These are phyloP conservation scores for Phialocephala subalpina DNA, from an alignment of 2,329 filamentous ascomycete species.

Conservation along the genomic window DNA sequence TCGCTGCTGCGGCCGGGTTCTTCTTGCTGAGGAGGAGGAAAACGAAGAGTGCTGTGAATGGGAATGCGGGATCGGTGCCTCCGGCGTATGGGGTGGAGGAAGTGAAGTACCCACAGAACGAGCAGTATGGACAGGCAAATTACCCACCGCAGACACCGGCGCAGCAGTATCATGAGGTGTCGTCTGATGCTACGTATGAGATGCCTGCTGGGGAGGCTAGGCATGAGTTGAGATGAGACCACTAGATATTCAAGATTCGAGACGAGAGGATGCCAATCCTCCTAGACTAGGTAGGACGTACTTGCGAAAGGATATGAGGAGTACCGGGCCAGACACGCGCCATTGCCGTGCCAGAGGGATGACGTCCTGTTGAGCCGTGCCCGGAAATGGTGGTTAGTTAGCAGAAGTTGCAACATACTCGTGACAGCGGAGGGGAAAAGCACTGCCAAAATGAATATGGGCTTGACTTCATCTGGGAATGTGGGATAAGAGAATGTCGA, in stretches of 20 bases:
- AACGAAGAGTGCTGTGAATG: neutral
- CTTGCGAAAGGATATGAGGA: neutral
- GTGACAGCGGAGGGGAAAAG: too few species aligned
- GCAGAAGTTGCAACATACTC: too few species aligned
- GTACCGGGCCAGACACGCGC: too few species aligned
- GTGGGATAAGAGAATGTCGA: too few species aligned
- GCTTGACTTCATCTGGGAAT: too few species aligned
- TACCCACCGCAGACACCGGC: neutral
- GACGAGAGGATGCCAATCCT: neutral
- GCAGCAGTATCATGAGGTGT: neutral
- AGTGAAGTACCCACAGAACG: neutral
- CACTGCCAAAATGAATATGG: too few species aligned
- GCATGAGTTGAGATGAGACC: conserved; percentile 7
- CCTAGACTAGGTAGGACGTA: too few species aligned
- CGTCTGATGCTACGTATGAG: neutral
- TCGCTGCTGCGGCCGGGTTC: conserved; percentile 5
- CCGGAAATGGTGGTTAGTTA: too few species aligned
- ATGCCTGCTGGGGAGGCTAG: conserved; percentile 5
- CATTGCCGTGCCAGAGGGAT: too few species aligned
- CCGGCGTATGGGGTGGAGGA: neutral
- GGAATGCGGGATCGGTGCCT: neutral
- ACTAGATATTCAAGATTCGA: too few species aligned
- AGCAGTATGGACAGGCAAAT: neutral
- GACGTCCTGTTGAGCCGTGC: too few species aligned
- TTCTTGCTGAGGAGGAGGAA: conserved; percentile 11